phyloP scores from a whole-genome alignment of 2,329 filamentous ascomycete species.

The Penicillium sp. region DNA sequence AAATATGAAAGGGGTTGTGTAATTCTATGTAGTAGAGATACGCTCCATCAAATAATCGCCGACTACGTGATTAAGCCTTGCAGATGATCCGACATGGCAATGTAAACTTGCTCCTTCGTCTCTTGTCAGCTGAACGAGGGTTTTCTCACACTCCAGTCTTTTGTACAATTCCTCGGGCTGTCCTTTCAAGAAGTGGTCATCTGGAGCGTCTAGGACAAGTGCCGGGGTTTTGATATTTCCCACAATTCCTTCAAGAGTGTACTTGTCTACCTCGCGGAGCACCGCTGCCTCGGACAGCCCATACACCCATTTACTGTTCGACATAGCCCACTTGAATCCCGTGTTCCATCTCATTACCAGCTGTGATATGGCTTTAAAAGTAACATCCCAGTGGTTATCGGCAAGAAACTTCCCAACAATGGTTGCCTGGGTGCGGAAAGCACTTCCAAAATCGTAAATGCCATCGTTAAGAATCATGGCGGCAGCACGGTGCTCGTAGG shows the following conservation, averaged over 20 bases:
- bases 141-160: conserved; percentile 4
- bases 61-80: background rate
- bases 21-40: too few relatives aligned
- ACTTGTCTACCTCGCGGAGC: conserved; percentile 1
- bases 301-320: background rate
- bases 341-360: background rate
- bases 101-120: background rate
- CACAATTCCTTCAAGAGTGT: conserved; percentile 10
- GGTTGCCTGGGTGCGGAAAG: conserved; percentile 4
- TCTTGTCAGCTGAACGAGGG: background rate
- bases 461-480: conserved; percentile 23
- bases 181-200: conserved; percentile 13
- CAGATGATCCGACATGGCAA: background rate
- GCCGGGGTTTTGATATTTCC: conserved; percentile 10
- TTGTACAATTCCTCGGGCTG: conserved; percentile 7
- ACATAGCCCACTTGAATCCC: background rate
- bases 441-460: conserved; percentile 16
- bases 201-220: conserved; percentile 11
- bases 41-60: background rate
- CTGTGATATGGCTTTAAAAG: too few relatives aligned
- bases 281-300: background rate
- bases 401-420: background rate
- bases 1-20: too few relatives aligned
- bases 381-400: background rate
- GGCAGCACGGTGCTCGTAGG: conserved; percentile 25